phyloP scores from a whole-genome alignment of 2,329 filamentous ascomycete species.

The Cercospora canescens region DNA sequence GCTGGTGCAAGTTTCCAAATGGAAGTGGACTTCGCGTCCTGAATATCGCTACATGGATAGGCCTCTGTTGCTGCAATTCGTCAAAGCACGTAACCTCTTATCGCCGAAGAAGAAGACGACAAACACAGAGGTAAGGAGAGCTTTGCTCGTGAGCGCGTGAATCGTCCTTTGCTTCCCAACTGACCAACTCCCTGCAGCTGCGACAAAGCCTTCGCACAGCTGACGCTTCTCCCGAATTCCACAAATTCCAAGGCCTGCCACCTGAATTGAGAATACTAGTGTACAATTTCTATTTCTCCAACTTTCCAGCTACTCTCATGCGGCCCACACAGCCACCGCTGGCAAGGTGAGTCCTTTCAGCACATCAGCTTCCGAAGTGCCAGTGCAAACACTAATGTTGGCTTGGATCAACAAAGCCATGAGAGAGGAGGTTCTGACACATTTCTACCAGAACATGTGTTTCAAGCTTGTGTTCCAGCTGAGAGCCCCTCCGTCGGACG shows the following conservation, averaged over 20 bases:
- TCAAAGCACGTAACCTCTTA: neutral
- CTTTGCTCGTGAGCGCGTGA: too few relatives aligned
- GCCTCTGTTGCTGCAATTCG: neutral
- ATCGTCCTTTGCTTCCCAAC: too few relatives aligned
- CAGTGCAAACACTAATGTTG: neutral
- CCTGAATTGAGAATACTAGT: conserved; percentile 5
- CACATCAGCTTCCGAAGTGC: neutral
- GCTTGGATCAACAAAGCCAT: neutral
- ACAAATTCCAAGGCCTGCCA: conserved; percentile 5
- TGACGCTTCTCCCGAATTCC: neutral
- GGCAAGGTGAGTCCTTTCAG: neutral
- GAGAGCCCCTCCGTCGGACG: too few relatives aligned
- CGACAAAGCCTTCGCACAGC: neutral
- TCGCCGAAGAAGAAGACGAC: neutral
- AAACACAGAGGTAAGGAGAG: neutral
- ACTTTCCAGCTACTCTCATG: conserved; percentile 1
- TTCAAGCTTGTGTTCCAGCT: neutral
- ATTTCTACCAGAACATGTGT: neutral
- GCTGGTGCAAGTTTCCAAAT: neutral
- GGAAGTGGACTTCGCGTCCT: neutral
- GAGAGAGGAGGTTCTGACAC: neutral
- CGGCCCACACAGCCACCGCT: neutral
- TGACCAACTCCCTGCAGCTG: conserved; percentile 8
- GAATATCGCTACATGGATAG: neutral
- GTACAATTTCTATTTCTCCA: conserved; percentile 9